Evolutionary conservation across 768 basidiomycete genomes (phyloP), one percentile per base, ranked within the genome.

Genomic region (Lactifluus volemus): DNA sequence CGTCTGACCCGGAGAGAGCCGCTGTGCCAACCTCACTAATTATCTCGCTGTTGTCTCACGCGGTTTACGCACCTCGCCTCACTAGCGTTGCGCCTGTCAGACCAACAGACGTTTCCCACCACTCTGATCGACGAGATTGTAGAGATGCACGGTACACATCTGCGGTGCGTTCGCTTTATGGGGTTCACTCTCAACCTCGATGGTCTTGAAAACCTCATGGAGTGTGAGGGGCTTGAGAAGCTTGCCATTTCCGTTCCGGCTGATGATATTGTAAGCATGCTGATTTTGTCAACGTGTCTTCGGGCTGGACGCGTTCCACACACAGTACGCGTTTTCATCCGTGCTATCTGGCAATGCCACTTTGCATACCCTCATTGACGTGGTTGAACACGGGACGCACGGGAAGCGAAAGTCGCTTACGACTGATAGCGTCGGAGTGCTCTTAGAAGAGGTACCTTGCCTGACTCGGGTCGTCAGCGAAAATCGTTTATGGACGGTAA

Each of bases 401-500:
- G 63, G 63, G 17, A 60, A 36, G 30, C 58, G 53, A n/a, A 39
- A 21, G 44, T 55, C 53, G 19, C 65, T 66, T 36, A 66, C 63
- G 19, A 64, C 59, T 4, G 65, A 66, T 57, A 63, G 63, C 38
- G 65, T 64, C 10, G 19, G 52, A 17, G 15, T 32, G 29, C 55
- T 66, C 4, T 61, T 66, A 42, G 65, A 64, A 42, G 57, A 55
- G 1, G 52, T 66, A 11, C 59, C 56, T 39, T 58, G 49, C 29
- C 56, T 66, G 50, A 41, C 50, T 19, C 52, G 53, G 30, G 65
- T 66, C 39, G 45, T 66, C 53, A 66, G 63, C 44, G 59, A 53
- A 30, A 65, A 52, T 58, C 63, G 65, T 42, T 21, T 58, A 38
- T 66, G 63, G 65, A 65, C 65, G 63, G 65, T 66, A 47, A 61